Conservation (phyloP, 805 yeast genomes). For the Pichia deserticola region DNA sequence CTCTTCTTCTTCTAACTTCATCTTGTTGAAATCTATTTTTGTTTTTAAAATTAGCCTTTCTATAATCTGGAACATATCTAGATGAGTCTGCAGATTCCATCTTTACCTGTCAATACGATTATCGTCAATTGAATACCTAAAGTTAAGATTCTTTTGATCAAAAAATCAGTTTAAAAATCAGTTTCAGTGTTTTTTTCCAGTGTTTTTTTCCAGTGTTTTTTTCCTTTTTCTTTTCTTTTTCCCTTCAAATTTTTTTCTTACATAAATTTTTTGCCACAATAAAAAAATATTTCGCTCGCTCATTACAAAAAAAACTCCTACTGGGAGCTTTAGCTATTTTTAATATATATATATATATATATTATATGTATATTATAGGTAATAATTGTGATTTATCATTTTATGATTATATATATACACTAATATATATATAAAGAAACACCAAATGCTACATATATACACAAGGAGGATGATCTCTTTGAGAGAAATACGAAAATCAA, state of each 20-base stretch:
- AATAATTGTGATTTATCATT: not conserved
- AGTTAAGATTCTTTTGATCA: no score
- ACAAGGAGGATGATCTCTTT: no score
- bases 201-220: no score
- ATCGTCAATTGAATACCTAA: no score
- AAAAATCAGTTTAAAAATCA: not conserved
- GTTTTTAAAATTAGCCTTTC: conserved; percentile 93
- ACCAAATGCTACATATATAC: no score
- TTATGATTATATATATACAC: no score
- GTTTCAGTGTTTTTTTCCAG: not conserved
- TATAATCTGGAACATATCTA: conserved; percentile 93
- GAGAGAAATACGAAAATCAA: no score
- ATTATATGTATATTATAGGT: no score
- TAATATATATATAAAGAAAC: no score
- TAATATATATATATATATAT: no score
- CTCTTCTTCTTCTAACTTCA: conserved; percentile 96
- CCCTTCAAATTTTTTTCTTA: not conserved
- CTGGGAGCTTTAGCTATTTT: no score
- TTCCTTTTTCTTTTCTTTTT: no score
- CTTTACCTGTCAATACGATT: not conserved
- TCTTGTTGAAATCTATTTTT: conserved; percentile 90
- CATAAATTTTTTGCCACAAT: not conserved
- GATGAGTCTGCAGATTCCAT: conserved; percentile 72
- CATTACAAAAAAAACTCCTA: not conserved
- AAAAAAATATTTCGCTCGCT: not conserved